Conservation (phyloP, 2,329 filamentous ascomycete species). For the Beauveria pseudobassiana region DNA sequence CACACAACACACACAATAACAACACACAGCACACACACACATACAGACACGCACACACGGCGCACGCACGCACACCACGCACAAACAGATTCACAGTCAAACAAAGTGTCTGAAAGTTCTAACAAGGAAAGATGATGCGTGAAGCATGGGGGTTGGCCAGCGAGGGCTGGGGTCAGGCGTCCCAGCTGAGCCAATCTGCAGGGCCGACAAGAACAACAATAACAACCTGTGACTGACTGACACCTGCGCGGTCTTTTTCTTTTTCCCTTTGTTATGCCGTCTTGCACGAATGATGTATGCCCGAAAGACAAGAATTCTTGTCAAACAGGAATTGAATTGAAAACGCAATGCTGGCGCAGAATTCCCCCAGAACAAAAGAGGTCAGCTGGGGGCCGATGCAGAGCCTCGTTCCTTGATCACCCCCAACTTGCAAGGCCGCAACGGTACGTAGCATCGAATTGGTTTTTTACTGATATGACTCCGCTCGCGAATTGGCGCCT, state of each 20-base stretch:
- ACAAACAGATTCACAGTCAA: background rate
- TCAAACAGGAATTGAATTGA: too few relatives aligned
- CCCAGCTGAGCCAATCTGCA: background rate
- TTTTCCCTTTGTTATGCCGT: background rate
- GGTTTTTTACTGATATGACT: background rate
- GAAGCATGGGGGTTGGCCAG: background rate
- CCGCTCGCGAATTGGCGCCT: conserved; percentile 4
- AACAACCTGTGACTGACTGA: background rate
- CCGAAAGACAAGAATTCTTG: background rate
- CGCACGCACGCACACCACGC: background rate
- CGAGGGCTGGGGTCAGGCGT: conserved; percentile 15
- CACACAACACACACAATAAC: background rate
- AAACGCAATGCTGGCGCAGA: background rate
- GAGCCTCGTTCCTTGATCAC: background rate
- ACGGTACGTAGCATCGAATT: conserved; percentile 9
- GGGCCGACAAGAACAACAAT: background rate
- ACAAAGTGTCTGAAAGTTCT: too few relatives aligned
- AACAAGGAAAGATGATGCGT: too few relatives aligned
- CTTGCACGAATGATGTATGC: background rate
- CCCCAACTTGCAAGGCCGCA: background rate
- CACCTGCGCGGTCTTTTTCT: background rate
- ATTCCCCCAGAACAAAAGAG: background rate
- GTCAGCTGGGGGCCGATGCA: conserved; percentile 2
- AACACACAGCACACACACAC: too few relatives aligned
- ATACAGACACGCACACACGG: too few relatives aligned